These are phyloP conservation scores for Brassica rapa DNA, from an alignment of 345 rosid species.

Conservation along the genomic window DNA sequence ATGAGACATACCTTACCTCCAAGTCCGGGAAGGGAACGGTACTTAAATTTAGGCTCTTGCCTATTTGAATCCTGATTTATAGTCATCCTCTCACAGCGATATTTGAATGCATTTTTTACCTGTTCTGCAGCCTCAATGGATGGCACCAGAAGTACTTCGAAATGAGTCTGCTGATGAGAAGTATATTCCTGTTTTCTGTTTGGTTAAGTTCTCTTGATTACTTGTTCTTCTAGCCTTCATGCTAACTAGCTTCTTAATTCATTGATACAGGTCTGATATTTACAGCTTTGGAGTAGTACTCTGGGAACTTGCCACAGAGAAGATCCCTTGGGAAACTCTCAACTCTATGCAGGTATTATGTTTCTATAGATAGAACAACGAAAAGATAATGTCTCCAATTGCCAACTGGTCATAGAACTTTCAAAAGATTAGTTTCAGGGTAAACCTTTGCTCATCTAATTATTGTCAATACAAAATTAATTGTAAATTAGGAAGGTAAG, in stretches of 20 bases:
- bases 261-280: conserved; percentile 73
- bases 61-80: not conserved
- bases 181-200: conserved; percentile 47
- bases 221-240: conserved; percentile 7
- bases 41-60: conserved; percentile 23
- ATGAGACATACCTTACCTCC: conserved; percentile 70
- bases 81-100: not conserved
- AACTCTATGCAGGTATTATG: conserved; percentile 87
- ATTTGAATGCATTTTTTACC: not conserved
- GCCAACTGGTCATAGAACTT: not conserved
- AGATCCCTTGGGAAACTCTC: conserved; percentile 96
- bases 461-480: not conserved
- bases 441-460: not conserved
- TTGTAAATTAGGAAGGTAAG: not conserved
- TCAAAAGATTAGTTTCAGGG: conserved; percentile 9
- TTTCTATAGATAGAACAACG: conserved; percentile 7
- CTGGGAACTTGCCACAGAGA: conserved; percentile 96
- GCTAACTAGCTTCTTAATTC: conserved; percentile 25
- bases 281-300: conserved; percentile 92
- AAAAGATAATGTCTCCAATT: not conserved
- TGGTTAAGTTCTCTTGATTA: not conserved
- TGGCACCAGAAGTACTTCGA: conserved; percentile 98
- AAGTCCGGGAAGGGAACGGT: conserved; percentile 96
- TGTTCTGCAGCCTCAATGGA: conserved; percentile 92
- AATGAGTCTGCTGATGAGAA: conserved; percentile 95